Evolutionary conservation across 129 eudicot genomes (phyloP), one percentile per base, ranked within the genome.

Genomic region (Artemisia tridentata): DNA sequence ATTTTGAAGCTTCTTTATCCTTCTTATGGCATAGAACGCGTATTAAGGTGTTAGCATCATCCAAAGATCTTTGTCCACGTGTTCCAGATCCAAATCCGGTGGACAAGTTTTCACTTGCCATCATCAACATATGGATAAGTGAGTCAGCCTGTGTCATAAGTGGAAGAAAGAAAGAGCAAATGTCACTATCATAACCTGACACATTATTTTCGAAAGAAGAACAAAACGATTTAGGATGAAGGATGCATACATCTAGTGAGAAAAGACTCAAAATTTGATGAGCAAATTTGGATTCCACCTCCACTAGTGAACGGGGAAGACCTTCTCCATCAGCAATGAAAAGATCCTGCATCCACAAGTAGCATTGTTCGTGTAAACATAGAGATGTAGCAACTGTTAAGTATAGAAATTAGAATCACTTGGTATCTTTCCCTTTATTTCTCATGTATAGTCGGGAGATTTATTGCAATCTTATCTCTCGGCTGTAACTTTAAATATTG

Each of bases 261-360:
- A 83, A 93, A 75, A 93, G 79, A 78, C 78, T 80, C 25, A 93
- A 67, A 31, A 93, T 77, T 79, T 93, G 88, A 80, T 84, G 96
- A 49, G 95, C 83, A 79, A 85, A 75, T 75, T 82, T 85, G 31
- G 98, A 90, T 85, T 93, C 95, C 74, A 77, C 81, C 71, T 93
- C 97, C 54, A 93, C 97, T 58, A 86, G 71, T 65, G 98, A 93
- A 71, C 97, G 95, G 23, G 96, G 96, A 74, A 93, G 98, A 68
- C 98, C 98, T 85, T 93, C 97, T 67, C 98, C 98, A 65, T 93
- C 97, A 77, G 98, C 98, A 72, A 93, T 83, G 81, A 93, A 93
- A 72, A 93, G 82, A 59, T 93, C 98, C 98, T 93, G 69, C 43
- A 72, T 72, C 72, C 72, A 71, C 25, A 75, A 64, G 56, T 31